Conservation (phyloP, 441 rosid species). For the Eutrema salsugineum region DNA sequence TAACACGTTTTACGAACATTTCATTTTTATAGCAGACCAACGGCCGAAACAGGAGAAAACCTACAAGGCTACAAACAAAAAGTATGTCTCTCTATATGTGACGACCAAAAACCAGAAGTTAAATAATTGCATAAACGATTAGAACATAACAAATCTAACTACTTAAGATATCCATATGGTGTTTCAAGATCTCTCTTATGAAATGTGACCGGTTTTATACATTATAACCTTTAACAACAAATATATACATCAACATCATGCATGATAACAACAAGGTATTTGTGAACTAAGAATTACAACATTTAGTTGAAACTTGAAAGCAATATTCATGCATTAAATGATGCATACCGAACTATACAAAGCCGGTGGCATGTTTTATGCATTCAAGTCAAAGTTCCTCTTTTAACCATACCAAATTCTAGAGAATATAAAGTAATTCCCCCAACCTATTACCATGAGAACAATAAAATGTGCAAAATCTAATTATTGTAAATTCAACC, state of each 20-base stretch:
- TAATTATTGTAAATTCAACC: not conserved
- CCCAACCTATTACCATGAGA: not conserved
- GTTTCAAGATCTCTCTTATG: not conserved
- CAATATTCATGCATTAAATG: conserved; percentile 25
- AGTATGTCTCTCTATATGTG: not conserved
- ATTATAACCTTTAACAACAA: too few relatives aligned
- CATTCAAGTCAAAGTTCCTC: conserved; percentile 28
- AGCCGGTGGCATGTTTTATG: conserved; percentile 33
- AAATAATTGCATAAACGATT: not conserved
- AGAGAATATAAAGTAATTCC: not conserved
- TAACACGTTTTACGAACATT: not conserved
- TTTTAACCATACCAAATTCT: conserved; percentile 12
- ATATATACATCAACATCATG: too few relatives aligned
- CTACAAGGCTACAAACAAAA: not conserved
- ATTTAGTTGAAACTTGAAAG: conserved; percentile 3
- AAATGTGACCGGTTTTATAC: not conserved
- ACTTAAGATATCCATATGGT: not conserved
- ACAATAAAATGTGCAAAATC: not conserved
- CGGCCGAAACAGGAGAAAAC: not conserved
- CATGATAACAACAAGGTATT: not conserved
- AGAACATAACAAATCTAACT: not conserved
- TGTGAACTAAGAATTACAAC: conserved; percentile 1
- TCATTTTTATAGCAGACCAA: not conserved
- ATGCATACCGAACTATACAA: conserved; percentile 26
- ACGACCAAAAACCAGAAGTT: not conserved